phyloP scores from a whole-genome alignment of 2,329 filamentous ascomycete species.

The Arthrinium phaeospermum region DNA sequence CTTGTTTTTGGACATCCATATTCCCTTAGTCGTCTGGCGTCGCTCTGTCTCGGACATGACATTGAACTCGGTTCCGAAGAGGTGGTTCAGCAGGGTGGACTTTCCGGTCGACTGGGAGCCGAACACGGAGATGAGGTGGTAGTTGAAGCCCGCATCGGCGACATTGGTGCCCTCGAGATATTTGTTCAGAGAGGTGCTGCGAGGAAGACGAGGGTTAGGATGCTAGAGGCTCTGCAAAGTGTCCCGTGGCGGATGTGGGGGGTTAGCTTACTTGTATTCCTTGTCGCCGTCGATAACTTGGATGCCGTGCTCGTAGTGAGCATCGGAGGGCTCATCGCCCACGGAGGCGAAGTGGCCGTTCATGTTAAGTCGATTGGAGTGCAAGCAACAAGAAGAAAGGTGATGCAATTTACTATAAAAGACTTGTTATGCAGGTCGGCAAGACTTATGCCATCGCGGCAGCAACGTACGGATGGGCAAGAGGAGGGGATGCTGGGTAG shows the following conservation, averaged over 20 bases:
- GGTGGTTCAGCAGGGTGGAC: slow-evolving; percentile 92
- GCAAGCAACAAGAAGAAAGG: slow-evolving; percentile 22
- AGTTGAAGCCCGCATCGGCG: slow-evolving; percentile 93
- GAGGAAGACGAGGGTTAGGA: slow-evolving; percentile 20
- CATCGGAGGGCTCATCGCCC: slow-evolving; percentile 66
- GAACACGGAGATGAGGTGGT: slow-evolving; percentile 98
- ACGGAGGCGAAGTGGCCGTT: slow-evolving; percentile 83
- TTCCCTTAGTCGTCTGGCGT: slow-evolving; percentile 97
- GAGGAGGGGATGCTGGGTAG: slow-evolving; percentile 3
- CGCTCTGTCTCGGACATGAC: slow-evolving; percentile 97
- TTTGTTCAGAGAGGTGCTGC: slow-evolving; percentile 75
- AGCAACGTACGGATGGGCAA: slow-evolving; percentile 6
- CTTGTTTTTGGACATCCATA: slow-evolving; percentile 99
- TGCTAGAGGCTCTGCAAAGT: slow-evolving; percentile 11
- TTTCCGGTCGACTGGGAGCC: slow-evolving; percentile 98
- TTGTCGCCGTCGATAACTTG: slow-evolving; percentile 98
- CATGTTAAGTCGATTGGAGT: slow-evolving; percentile 48
- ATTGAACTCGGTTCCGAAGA: slow-evolving; percentile 95
- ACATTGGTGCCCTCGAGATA: slow-evolving; percentile 84
- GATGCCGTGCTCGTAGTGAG: slow-evolving; percentile 88
- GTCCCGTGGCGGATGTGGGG: slow-evolving; percentile 17
- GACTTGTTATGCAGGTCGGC: slow-evolving; percentile 8
- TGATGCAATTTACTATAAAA: neutral
- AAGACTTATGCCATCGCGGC: slow-evolving; percentile 19
- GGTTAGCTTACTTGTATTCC: slow-evolving; percentile 83